phyloP scores from a whole-genome alignment of 139 green algal genomes.

The Auxenochlorella pyrenoidosa region DNA sequence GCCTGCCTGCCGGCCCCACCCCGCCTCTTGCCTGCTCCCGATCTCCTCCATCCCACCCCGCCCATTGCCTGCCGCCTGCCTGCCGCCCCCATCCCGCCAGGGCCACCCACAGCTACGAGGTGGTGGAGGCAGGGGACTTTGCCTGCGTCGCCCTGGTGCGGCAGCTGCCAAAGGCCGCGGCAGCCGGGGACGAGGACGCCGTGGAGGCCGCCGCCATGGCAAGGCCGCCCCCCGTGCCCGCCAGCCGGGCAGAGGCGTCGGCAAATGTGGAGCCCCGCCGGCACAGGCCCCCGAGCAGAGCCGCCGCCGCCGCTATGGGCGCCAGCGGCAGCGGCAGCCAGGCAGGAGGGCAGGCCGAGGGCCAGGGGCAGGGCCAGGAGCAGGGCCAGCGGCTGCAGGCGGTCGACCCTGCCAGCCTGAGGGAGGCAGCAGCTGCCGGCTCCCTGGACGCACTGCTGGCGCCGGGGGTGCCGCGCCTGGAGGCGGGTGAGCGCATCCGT shows the following conservation, averaged over 20 bases:
- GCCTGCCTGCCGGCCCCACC: too few species aligned
- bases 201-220: not conserved
- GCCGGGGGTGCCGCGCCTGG: not conserved
- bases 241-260: not conserved
- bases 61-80: too few species aligned
- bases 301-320: too few species aligned
- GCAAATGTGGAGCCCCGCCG: not conserved
- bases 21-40: not conserved
- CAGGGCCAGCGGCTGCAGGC: not conserved
- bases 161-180: not conserved
- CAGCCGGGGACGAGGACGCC: not conserved
- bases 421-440: not conserved
- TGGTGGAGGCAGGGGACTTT: not conserved
- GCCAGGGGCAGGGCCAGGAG: too few species aligned
- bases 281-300: not conserved
- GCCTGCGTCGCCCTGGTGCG: constrained; percentile 7
- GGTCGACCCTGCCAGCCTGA: not conserved
- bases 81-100: not conserved
- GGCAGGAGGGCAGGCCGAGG: not conserved
- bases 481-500: not conserved
- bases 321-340: not conserved
- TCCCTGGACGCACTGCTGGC: not conserved
- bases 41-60: not conserved
- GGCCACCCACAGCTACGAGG: not conserved
- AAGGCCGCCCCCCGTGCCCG: not conserved